A percentile compares a stretch with the other conserved stretches of the same genome.
Evolutionary conservation across 1,284 basidiomycete genomes (phyloP).

Genomic region (Austroboletus niveus): DNA sequence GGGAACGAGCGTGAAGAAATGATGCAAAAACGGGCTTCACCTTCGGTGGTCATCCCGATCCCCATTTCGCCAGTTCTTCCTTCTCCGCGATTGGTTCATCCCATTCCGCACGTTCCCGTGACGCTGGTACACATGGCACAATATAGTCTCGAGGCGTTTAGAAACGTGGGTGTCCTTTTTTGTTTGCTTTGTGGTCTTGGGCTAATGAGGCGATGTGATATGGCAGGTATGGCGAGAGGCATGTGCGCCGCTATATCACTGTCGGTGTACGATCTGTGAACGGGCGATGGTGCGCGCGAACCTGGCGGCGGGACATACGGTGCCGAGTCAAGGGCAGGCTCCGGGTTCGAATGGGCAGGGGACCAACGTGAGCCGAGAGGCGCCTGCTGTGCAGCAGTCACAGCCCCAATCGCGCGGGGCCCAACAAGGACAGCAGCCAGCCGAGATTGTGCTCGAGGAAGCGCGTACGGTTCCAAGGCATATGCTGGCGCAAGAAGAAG

Average conservation of each 20-base stretch:
- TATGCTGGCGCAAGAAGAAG: conserved; percentile 18
- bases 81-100: conserved; percentile 54
- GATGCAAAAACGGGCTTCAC: conserved; percentile 9
- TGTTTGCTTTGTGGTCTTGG: conserved; percentile 1
- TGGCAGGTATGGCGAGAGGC: conserved; percentile 69
- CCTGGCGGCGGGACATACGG: conserved; percentile 27
- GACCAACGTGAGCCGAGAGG: conserved; percentile 1
- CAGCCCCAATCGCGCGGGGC: conserved; percentile 4
- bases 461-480: conserved; percentile 16
- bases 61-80: conserved; percentile 56
- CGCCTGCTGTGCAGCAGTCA: conserved; percentile 1
- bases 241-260: conserved; percentile 66
- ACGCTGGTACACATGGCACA: conserved; percentile 56
- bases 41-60: conserved; percentile 40
- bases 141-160: conserved; percentile 59
- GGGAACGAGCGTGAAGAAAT: conserved; percentile 4
- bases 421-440: conserved; percentile 10
- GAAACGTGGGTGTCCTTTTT: conserved; percentile 42
- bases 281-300: conserved; percentile 50
- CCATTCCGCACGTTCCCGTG: conserved; percentile 68
- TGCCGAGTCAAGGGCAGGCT: conserved; percentile 26
- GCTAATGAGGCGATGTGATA: conserved; percentile 1
- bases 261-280: conserved; percentile 67
- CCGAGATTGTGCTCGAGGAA: conserved; percentile 30
- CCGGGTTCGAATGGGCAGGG: conserved; percentile 11